phyloP scores from a whole-genome alignment of 164 flowering plant species.

The Aristolochia californica region DNA sequence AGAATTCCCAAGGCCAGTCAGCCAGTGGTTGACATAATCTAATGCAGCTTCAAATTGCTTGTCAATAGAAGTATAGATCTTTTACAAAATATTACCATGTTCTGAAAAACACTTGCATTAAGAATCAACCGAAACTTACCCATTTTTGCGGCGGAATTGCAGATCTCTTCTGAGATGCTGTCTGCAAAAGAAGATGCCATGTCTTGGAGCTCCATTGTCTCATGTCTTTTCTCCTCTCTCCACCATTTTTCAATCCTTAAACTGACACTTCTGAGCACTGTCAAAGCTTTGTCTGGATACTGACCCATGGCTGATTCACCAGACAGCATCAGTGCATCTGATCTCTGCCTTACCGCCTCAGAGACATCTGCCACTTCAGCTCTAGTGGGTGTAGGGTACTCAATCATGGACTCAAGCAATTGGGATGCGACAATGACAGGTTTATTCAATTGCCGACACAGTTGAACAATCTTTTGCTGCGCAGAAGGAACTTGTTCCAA shows the following conservation, averaged over 20 bases:
- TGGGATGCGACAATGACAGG: conserved; percentile 98
- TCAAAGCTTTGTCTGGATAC: conserved; percentile 82
- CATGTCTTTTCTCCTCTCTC: conserved; percentile 84
- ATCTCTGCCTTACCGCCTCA: conserved; percentile 86
- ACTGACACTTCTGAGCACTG: conserved; percentile 86
- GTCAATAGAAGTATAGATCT: no score
- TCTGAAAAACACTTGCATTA: no score
- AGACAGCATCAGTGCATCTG: conserved; percentile 97
- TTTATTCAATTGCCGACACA: conserved; percentile 79
- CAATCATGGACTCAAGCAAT: conserved; percentile 94
- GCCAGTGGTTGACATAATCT: no score
- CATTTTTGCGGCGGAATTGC: conserved; percentile 95
- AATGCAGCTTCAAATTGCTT: no score
- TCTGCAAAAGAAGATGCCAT: conserved; percentile 68
- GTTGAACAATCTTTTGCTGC: conserved; percentile 72
- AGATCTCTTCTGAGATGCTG: conserved; percentile 82
- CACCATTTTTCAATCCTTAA: conserved; percentile 91
- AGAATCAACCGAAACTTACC: conserved; percentile 63
- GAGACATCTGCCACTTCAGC: conserved; percentile 99
- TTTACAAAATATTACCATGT: no score
- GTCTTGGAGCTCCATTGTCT: conserved; percentile 55
- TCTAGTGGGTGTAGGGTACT: conserved; percentile 94
- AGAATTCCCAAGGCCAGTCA: no score
- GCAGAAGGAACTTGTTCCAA: conserved; percentile 93
- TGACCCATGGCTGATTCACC: conserved; percentile 99